Base-by-base conservation (phyloP, 176 grass and related monocot species). In the Metroxylon sagu region DNA sequence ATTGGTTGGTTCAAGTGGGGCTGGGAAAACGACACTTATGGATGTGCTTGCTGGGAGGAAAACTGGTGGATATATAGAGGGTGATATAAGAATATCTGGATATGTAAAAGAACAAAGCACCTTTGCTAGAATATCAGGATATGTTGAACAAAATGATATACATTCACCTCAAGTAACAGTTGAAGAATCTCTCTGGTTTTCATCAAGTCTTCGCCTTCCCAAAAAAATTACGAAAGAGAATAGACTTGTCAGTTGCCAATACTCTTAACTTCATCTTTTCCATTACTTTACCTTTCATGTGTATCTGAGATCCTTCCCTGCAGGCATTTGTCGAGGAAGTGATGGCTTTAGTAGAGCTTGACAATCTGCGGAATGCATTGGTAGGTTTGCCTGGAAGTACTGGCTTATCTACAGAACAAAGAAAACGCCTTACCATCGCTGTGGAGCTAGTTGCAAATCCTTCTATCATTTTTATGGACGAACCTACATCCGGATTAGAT, bases 131-230 rank as follows among this genome's bases (percentile, higher is more conserved):
- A 68, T 90, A 66, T 59, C 87, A n/a, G 87, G 87, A 65, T 90
- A 90, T 74, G 87, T 90, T 58, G 87, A 90, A 52, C 87, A 90
- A 81, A 90, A 79, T 72, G 82, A 90, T 48, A 90, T 90, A 49
- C 82, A 90, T 56, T 90, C 86, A 2, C 78, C 87, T 73, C 78
- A 90, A 82, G 87, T 90, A 28, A 90, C 87, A 17, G 75, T 90
- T 59, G 79, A 82, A 79, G 87, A 90, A 62, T 85, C 87, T 17
- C 69, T 90, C 14, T 85, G 77, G 82, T 90, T 85, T 61, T 90
- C 87, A 0, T 85, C 87, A 18, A 79, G 72, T 58, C 76, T 90
- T 53, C 87, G 79, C n/a, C 79, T 90, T 56, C 52, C 87, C 18
- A 77, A 54, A 54, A 75, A 83, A 59, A 62, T 80, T 55, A 82